Percentiles rank a stretch among this genome's conserved stretches.
phyloP scores from a whole-genome alignment of 805 yeast genomes.

The Myxozyma udenii region DNA sequence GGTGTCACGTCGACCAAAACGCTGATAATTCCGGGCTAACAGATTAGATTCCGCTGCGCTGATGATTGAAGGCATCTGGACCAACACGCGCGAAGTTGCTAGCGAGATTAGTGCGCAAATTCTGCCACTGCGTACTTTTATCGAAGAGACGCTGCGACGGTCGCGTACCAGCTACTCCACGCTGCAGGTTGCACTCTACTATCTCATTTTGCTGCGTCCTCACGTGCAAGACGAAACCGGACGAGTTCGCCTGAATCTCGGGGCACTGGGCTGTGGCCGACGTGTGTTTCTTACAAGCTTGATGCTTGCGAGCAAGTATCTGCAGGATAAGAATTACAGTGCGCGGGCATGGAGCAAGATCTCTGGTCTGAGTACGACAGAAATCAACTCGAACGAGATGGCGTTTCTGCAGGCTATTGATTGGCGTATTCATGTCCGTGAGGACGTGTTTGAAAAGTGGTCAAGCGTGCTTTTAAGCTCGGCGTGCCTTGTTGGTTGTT shows the following conservation, averaged over 20 bases:
- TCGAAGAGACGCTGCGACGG: conserved; percentile 43
- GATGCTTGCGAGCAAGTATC: conserved; percentile 68
- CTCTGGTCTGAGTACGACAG: conserved; percentile 56
- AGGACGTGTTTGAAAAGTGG: conserved; percentile 48
- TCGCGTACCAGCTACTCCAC: conserved; percentile 61
- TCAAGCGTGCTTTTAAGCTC: conserved; percentile 32
- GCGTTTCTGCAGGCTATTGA: conserved; percentile 52
- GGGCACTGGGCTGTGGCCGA: conserved; percentile 50
- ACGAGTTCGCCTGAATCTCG: conserved; percentile 8
- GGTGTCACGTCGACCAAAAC: conserved; percentile 17
- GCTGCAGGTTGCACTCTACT: conserved; percentile 65
- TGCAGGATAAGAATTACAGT: conserved; percentile 68
- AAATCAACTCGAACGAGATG: conserved; percentile 54
- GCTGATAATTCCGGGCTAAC: not conserved
- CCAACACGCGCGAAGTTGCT: conserved; percentile 34
- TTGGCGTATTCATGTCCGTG: conserved; percentile 56
- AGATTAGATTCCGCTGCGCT: conserved; percentile 33
- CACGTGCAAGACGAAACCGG: conserved; percentile 27
- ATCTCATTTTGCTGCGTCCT: conserved; percentile 51
- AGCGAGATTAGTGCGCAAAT: conserved; percentile 26
- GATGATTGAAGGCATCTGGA: conserved; percentile 37
- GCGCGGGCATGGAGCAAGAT: conserved; percentile 71
- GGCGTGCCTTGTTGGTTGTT: conserved; percentile 18
- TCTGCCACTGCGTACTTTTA: conserved; percentile 40
- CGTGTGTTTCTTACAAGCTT: conserved; percentile 64